Evolutionary conservation across 2,329 filamentous ascomycete genomes (phyloP), one percentile per base, ranked within the genome.

Genomic region (Ophiosphaerella narmari): DNA sequence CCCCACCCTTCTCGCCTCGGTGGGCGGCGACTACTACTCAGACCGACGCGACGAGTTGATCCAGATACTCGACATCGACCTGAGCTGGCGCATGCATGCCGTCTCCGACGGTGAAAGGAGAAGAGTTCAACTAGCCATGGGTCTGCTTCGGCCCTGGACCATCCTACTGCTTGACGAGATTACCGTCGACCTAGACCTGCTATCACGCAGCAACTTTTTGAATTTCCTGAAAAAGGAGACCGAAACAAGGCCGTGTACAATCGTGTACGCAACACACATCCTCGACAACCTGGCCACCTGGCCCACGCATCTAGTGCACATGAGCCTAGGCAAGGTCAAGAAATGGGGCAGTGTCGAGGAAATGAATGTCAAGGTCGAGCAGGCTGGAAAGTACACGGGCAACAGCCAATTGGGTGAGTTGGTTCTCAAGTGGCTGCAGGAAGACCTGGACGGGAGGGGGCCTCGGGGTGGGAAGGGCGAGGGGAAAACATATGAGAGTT

Each of bases 251-350:
- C 81, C 85, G 34, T 97, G 92, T 70, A 97, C 94, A 4, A 90
- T 99, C 63, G 91, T 99, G 26, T 99, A 99, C 72, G 94, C 94
- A 7, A 99, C 94, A 12, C 94, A 99, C 74, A 97, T 99, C 57
- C 77, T 99, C 61, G 94, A 99, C 71, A 97, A 97, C 72, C 78
- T 99, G 43, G 91, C 91, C 0, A 86, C 87, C 16, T 99, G 94
- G 94, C 94, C 94, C 6, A 96, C 90, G 1, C 92, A 99, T 75
- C 80, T 99, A 33, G 92, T 96, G 42, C 93, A 97, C 72, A 97
- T 99, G 93, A 88, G 91, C 69, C 74, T 96, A 39, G 94, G 94
- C 24, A 85, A 82, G 55, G 88, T 97, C 55, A 92, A 90, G 79
- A 89, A 95, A 74, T 95, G 87, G 86, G 93, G 91, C 1, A 77